phyloP scores from a whole-genome alignment of 805 yeast genomes.

The Candida succiphila region DNA sequence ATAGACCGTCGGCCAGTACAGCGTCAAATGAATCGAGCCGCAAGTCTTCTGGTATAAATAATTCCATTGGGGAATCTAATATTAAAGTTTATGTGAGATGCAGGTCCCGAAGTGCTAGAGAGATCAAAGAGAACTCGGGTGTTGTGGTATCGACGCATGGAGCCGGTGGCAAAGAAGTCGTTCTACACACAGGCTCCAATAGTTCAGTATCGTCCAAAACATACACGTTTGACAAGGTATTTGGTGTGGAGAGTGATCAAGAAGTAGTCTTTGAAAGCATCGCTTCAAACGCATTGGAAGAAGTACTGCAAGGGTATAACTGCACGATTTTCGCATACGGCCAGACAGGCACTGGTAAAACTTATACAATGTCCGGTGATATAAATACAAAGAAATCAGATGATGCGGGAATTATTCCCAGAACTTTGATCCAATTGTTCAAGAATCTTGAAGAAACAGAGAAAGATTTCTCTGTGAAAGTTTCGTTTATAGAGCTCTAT shows the following conservation, averaged over 20 bases:
- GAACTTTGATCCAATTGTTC: slow-evolving; percentile 49
- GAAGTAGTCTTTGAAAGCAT: slow-evolving; percentile 51
- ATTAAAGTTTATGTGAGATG: slow-evolving; percentile 58
- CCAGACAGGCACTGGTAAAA: slow-evolving; percentile 87
- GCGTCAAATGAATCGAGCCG: too few relatives aligned
- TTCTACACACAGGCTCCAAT: slow-evolving; percentile 32
- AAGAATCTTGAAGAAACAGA: slow-evolving; percentile 29
- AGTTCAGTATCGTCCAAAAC: slow-evolving; percentile 29
- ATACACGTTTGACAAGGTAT: slow-evolving; percentile 69
- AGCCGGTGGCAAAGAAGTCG: slow-evolving; percentile 35
- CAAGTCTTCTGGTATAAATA: too few relatives aligned
- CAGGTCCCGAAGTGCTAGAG: slow-evolving; percentile 50
- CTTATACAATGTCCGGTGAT: slow-evolving; percentile 72
- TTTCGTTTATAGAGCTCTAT: slow-evolving; percentile 78
- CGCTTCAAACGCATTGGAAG: slow-evolving; percentile 55
- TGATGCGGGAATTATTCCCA: slow-evolving; percentile 57
- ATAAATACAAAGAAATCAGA: slow-evolving; percentile 31
- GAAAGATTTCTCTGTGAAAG: slow-evolving; percentile 53
- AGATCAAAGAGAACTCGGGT: slow-evolving; percentile 45
- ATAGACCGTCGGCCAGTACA: too few relatives aligned
- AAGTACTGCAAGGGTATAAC: slow-evolving; percentile 66
- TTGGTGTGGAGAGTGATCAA: slow-evolving; percentile 78
- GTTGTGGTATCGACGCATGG: slow-evolving; percentile 49
- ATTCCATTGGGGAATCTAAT: slow-evolving; percentile 29
- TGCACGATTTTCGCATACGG: slow-evolving; percentile 71